Evolutionary conservation across 1,139 yeast genomes (phyloP), one percentile per base, ranked within the genome.

Genomic region (Groenewaldozyma auringiensis): DNA sequence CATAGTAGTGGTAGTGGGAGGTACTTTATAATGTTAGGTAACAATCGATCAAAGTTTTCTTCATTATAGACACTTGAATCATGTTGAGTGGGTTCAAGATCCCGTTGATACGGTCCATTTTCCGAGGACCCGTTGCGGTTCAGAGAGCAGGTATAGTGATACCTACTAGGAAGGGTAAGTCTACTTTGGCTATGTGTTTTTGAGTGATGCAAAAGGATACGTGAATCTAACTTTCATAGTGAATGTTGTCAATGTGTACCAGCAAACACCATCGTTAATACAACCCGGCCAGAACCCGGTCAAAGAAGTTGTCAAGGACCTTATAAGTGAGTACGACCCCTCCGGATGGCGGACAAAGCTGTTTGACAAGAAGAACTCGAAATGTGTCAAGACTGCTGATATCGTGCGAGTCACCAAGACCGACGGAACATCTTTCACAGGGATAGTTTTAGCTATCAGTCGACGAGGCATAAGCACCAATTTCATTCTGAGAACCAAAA

Each of bases 371-470:
- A 53, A 64, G 4, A 71, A 72, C 47, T 75, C 78, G n/a, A 67
- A 68, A 36, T 58, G 73, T 51, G 69, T 87, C 37, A 74, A 84
- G 51, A 76, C 94, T 0, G 96, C 95, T 8, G 96, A 88, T 62
- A 74, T 86, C 37, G 79, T 88, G 38, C 79, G 85, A 54, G 83
- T 88, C 11, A 77, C 82, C 22, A 87, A 84, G 61, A 72, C 71
- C 55, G 84, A 83, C 61, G 73, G 79, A 50, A 76, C 85, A 51
- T 77, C 79, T 41, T 82, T 84, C 49, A 72, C 80, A 25, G 96
- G 96, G 6, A 81, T 82, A 65, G 77, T 86, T 1, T 67, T 88
- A 43, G 88, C 85, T 50, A 73, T 87, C 51, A 84, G 83, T 61
- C 75, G 88, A 62, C 72, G 77, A 52, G 81, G 78, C 40, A 69